phyloP scores from a whole-genome alignment of 441 rosid species.

The Gossypium davidsonii region DNA sequence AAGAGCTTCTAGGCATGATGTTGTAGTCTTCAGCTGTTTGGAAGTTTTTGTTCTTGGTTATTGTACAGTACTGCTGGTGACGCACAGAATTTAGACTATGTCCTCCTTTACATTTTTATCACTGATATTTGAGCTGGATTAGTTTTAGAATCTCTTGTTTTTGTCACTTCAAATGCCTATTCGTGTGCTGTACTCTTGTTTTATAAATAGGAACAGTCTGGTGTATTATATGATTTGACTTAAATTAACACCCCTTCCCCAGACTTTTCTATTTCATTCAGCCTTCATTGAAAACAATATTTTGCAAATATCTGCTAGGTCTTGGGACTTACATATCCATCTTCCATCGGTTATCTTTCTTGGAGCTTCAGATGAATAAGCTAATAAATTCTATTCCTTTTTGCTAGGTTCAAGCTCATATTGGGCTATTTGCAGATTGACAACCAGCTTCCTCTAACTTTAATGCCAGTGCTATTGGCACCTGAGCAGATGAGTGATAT shows the following conservation, averaged over 20 bases:
- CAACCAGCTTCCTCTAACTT: slow-evolving; percentile 90
- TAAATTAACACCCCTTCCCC: background rate
- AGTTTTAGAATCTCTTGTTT: background rate
- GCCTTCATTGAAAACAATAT: background rate
- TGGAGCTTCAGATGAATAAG: slow-evolving; percentile 8
- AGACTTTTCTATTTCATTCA: background rate
- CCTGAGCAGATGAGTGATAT: slow-evolving; percentile 69
- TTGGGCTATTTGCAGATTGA: slow-evolving; percentile 88
- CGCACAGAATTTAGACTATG: background rate
- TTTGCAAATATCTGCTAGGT: background rate
- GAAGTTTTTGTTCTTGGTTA: background rate
- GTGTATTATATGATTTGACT: background rate
- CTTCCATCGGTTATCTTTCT: slow-evolving; percentile 4
- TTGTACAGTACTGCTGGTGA: background rate
- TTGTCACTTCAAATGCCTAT: background rate
- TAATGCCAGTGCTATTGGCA: slow-evolving; percentile 92
- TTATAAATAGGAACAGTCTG: background rate
- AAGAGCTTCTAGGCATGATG: slow-evolving; percentile 10
- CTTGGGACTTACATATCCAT: background rate
- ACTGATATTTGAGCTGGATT: background rate
- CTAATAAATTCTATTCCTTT: slow-evolving; percentile 16
- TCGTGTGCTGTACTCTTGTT: background rate
- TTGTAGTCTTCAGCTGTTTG: background rate
- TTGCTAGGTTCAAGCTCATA: slow-evolving; percentile 89
- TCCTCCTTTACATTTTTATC: background rate